A percentile compares a stretch with the other conserved stretches of the same genome.
These are phyloP conservation scores for Cerrena zonata DNA, from an alignment of 1,284 basidiomycete genomes.

Conservation along the genomic window DNA sequence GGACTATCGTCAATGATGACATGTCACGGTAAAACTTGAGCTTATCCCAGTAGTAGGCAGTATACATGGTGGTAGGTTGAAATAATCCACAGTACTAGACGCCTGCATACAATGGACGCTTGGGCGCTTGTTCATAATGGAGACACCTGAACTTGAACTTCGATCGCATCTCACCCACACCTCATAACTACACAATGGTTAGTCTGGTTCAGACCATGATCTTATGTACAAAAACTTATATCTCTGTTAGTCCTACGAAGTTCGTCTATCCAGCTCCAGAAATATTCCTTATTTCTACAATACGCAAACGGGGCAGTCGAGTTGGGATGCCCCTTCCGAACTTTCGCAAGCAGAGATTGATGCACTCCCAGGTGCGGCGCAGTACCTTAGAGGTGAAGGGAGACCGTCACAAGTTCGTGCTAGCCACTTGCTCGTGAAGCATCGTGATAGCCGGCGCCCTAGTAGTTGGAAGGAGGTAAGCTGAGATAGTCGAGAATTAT, in stretches of 20 bases:
- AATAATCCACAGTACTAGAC: too few species aligned
- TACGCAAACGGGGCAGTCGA: conserved; percentile 60
- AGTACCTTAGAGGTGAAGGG: conserved; percentile 33
- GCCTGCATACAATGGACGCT: too few species aligned
- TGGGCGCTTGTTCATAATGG: too few species aligned
- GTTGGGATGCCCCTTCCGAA: conserved; percentile 77
- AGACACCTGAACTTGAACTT: too few species aligned
- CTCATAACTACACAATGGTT: too few species aligned
- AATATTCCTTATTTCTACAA: conserved; percentile 89
- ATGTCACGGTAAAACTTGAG: too few species aligned
- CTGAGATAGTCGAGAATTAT: conserved; percentile 9
- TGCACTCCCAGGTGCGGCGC: conserved; percentile 64
- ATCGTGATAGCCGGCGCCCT: conserved; percentile 79
- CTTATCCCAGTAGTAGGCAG: too few species aligned
- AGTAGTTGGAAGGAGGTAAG: conserved; percentile 89
- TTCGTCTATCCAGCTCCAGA: conserved; percentile 78
- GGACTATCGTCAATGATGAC: too few species aligned
- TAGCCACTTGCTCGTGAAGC: conserved; percentile 93
- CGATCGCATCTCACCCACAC: too few species aligned
- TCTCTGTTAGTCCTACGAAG: conserved; percentile 78
- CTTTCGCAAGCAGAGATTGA: conserved; percentile 60
- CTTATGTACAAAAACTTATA: too few species aligned
- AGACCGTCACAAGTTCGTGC: conserved; percentile 72
- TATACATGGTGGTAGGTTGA: too few species aligned
- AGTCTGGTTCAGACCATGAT: too few species aligned